Conservation (phyloP, 495 filamentous ascomycete species). For the Parathielavia appendiculata region DNA sequence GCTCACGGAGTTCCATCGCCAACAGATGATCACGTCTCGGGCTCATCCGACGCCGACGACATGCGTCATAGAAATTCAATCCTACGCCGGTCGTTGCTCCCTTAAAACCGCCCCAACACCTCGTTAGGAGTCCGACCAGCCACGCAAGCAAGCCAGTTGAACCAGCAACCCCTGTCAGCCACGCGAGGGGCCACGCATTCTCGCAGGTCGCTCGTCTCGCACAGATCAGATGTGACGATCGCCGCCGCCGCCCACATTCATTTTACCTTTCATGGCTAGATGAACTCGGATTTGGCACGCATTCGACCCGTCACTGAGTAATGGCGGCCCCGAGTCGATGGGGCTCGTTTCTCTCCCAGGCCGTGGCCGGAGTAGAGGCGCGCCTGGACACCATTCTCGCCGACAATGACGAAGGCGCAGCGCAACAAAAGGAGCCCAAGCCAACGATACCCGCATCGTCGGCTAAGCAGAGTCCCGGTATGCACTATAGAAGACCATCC, state of each 20-base stretch:
- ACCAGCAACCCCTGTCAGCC: not conserved
- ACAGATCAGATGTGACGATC: constrained; percentile 5
- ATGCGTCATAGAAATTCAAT: not conserved
- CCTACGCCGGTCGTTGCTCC: not conserved
- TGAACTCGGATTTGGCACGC: not conserved
- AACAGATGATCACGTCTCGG: not conserved
- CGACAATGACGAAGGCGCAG: constrained; percentile 55
- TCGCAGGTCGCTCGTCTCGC: not conserved
- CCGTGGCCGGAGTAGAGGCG: constrained; percentile 90
- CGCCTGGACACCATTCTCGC: constrained; percentile 86
- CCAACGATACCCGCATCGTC: constrained; percentile 27
- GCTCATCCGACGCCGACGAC: not conserved
- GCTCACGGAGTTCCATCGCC: no score
- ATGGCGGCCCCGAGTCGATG: constrained; percentile 48
- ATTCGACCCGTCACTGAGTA: constrained; percentile 7
- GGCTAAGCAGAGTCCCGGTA: constrained; percentile 30
- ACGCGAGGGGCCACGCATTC: constrained; percentile 1
- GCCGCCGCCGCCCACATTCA: not conserved
- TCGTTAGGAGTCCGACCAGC: no score
- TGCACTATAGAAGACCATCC: not conserved
- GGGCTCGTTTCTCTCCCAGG: constrained; percentile 85
- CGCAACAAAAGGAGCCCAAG: constrained; percentile 30
- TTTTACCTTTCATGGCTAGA: constrained; percentile 15
- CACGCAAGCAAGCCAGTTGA: not conserved
- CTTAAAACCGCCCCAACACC: not conserved